Evolutionary conservation across 139 green algal species (phyloP).

Genomic region (Chlamydomonas sp.): DNA sequence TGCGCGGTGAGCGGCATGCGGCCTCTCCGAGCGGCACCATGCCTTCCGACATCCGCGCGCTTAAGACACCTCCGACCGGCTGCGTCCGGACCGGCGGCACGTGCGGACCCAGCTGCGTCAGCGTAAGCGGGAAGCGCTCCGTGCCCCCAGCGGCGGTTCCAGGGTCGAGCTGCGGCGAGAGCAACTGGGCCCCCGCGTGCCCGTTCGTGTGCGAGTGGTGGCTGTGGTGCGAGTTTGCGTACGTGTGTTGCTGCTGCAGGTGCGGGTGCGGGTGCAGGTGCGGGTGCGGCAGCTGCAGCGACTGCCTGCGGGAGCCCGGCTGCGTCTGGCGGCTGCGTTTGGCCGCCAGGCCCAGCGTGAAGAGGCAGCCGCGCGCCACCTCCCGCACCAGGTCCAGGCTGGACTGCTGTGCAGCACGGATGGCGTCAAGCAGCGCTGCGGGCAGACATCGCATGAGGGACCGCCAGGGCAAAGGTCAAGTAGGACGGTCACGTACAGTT

Average conservation of each 20-base stretch:
- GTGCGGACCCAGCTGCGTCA: not conserved
- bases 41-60: too few species aligned
- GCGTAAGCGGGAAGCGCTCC: not conserved
- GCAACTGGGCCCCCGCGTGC: too few species aligned
- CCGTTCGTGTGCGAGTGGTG: too few species aligned
- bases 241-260: too few species aligned
- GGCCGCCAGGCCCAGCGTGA: conserved; percentile 19
- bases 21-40: too few species aligned
- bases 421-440: conserved; percentile 29
- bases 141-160: too few species aligned
- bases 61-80: too few species aligned
- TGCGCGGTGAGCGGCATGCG: too few species aligned
- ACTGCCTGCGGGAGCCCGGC: not conserved
- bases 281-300: not conserved
- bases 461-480: not conserved
- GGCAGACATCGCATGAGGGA: not conserved
- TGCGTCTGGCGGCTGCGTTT: not conserved
- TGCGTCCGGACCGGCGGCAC: not conserved
- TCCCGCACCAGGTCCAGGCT: conserved; percentile 19
- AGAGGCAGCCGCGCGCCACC: conserved; percentile 43
- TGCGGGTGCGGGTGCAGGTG: too few species aligned
- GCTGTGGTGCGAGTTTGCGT: too few species aligned
- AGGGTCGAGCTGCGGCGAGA: too few species aligned
- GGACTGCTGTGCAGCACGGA: conserved; percentile 33
- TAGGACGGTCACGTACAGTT: not conserved